phyloP scores from a whole-genome alignment of 1,284 basidiomycete genomes.

The Pseudozyma pruni region DNA sequence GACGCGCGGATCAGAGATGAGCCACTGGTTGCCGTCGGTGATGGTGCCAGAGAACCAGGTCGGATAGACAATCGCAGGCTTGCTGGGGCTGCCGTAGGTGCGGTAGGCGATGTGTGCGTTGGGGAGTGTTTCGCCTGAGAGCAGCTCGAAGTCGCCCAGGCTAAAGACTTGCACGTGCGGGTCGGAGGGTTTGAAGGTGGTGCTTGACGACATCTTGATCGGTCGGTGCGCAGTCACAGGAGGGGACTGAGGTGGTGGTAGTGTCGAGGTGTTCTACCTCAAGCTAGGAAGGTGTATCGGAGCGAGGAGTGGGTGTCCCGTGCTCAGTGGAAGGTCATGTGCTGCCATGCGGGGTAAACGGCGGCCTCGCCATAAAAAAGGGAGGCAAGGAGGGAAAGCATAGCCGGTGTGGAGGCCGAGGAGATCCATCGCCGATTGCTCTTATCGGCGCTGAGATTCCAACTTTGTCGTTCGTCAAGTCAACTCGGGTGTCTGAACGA shows the following conservation, averaged over 20 bases:
- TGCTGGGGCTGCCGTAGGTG: slow-evolving; percentile 43
- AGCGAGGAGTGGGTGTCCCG: too few relatives aligned
- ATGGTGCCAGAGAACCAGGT: slow-evolving; percentile 57
- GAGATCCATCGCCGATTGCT: slow-evolving; percentile 6
- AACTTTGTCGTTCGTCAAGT: too few relatives aligned
- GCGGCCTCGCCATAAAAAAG: not conserved
- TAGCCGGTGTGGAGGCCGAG: slow-evolving; percentile 12
- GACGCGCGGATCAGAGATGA: slow-evolving; percentile 24
- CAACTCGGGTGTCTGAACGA: too few relatives aligned
- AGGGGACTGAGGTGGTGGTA: too few relatives aligned
- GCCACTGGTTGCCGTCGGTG: slow-evolving; percentile 52
- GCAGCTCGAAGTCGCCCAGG: slow-evolving; percentile 49
- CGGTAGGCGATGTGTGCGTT: slow-evolving; percentile 53
- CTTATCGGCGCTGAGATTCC: too few relatives aligned
- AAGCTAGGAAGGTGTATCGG: too few relatives aligned
- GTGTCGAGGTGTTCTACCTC: too few relatives aligned
- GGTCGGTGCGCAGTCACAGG: too few relatives aligned
- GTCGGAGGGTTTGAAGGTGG: slow-evolving; percentile 11
- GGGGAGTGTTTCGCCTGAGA: slow-evolving; percentile 29
- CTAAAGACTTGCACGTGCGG: slow-evolving; percentile 26
- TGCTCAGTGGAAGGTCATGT: too few relatives aligned
- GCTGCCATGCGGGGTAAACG: too few relatives aligned
- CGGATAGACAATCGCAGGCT: slow-evolving; percentile 53
- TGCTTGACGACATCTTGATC: slow-evolving; percentile 8
- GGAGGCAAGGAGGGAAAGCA: slow-evolving; percentile 1